Percentiles rank a stretch among this genome's conserved stretches.
Evolutionary conservation across 495 filamentous ascomycete genomes (phyloP).

Genomic region (Penicillium angulare): DNA sequence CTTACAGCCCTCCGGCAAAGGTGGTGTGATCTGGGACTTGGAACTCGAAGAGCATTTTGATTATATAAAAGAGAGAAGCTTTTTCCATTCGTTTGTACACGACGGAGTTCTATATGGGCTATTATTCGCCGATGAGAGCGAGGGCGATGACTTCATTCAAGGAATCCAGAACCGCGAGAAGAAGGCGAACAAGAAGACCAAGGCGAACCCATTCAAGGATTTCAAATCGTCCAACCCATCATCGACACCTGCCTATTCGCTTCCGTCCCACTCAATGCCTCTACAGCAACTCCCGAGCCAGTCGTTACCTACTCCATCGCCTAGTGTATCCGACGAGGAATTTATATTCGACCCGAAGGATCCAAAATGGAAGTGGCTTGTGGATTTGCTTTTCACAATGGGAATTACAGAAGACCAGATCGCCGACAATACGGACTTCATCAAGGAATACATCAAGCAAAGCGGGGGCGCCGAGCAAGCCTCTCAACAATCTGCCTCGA

Average conservation of each 20-base stretch:
- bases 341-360: constrained; percentile 78
- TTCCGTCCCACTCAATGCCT: constrained; percentile 16
- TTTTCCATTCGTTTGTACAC: constrained; percentile 96
- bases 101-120: constrained; percentile 82
- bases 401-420: constrained; percentile 93
- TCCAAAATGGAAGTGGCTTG: constrained; percentile 77
- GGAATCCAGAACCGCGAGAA: constrained; percentile 94
- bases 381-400: constrained; percentile 79
- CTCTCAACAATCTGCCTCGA: constrained; percentile 31
- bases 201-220: constrained; percentile 58
- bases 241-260: constrained; percentile 49
- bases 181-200: constrained; percentile 83
- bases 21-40: constrained; percentile 97
- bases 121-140: constrained; percentile 93
- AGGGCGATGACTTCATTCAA: constrained; percentile 90
- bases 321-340: too few relatives aligned
- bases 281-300: constrained; percentile 15
- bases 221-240: constrained; percentile 30
- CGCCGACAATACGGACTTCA: constrained; percentile 89
- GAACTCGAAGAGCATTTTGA: constrained; percentile 92
- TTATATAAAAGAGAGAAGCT: constrained; percentile 94
- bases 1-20: constrained; percentile 67
- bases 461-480: constrained; percentile 60
- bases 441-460: constrained; percentile 84
- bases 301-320: constrained; percentile 45